A percentile compares a stretch with the other conserved stretches of the same genome.
These are phyloP conservation scores for Pilaira anomala DNA, from an alignment of 192 early-diverging fungal genomes.

Conservation along the genomic window DNA sequence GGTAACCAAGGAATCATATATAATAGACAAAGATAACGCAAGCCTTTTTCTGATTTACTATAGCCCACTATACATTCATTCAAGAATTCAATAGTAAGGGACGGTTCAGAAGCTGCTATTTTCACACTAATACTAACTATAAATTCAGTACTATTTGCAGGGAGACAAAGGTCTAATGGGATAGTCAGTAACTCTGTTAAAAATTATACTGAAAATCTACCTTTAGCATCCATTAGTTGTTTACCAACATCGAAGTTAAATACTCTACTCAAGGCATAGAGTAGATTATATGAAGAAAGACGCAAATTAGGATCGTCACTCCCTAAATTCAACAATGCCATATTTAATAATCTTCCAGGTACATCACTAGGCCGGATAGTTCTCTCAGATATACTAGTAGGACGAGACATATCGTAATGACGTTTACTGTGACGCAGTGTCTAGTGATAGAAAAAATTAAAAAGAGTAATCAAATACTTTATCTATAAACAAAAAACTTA, in stretches of 20 bases:
- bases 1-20: conserved; percentile 86
- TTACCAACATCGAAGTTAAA: conserved; percentile 81
- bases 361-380: conserved; percentile 80
- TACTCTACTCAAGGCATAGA: conserved; percentile 69
- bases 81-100: conserved; percentile 85
- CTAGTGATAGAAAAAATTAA: conserved; percentile 29
- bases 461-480: no score
- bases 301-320: conserved; percentile 73
- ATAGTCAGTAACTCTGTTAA: background rate
- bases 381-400: conserved; percentile 54
- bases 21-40: conserved; percentile 75
- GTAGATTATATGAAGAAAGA: conserved; percentile 81
- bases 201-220: conserved; percentile 18
- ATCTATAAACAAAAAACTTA: conserved; percentile 14
- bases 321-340: conserved; percentile 85
- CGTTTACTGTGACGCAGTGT: conserved; percentile 66
- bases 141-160: conserved; percentile 79
- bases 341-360: conserved; percentile 86
- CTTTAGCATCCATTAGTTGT: conserved; percentile 68
- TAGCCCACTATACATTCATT: conserved; percentile 78
- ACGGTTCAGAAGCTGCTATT: conserved; percentile 64
- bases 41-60: conserved; percentile 55
- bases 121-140: conserved; percentile 72
- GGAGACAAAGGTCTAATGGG: conserved; percentile 71
- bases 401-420: conserved; percentile 59